Evolutionary conservation across 257 asterid species (phyloP).

Genomic region (Cordia subcordata): DNA sequence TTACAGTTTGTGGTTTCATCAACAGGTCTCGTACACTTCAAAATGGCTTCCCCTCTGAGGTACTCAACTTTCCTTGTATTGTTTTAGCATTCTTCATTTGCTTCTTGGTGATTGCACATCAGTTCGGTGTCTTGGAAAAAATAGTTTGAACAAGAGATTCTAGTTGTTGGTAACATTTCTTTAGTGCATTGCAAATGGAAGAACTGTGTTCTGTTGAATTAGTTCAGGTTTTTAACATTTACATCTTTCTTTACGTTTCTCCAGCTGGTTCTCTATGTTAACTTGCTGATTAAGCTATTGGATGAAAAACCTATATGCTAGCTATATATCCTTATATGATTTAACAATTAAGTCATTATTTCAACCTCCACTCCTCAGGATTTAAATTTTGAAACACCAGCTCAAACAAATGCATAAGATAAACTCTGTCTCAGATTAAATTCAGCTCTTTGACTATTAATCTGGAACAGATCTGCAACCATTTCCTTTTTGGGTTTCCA

Average conservation of each 20-base stretch:
- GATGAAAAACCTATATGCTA: too few relatives aligned
- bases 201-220: too few relatives aligned
- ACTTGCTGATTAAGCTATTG: too few relatives aligned
- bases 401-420: not conserved
- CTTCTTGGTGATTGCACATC: not conserved
- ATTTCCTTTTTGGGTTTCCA: constrained; percentile 67
- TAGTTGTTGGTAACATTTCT: too few relatives aligned
- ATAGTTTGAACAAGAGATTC: too few relatives aligned
- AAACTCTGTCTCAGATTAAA: not conserved
- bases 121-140: not conserved
- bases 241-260: too few relatives aligned
- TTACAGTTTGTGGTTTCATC: constrained; percentile 47
- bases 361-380: not conserved
- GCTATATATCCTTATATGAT: not conserved
- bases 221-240: too few relatives aligned
- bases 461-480: constrained; percentile 38
- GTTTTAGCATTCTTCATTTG: not conserved
- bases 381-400: not conserved
- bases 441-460: not conserved
- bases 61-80: constrained; percentile 13
- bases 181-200: too few relatives aligned
- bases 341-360: not conserved
- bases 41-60: constrained; percentile 66
- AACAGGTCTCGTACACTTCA: constrained; percentile 44
- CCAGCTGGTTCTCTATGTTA: too few relatives aligned